These are phyloP conservation scores for Trichoderma citrinoviride DNA, from an alignment of 2,329 filamentous ascomycete genomes.

Conservation along the genomic window DNA sequence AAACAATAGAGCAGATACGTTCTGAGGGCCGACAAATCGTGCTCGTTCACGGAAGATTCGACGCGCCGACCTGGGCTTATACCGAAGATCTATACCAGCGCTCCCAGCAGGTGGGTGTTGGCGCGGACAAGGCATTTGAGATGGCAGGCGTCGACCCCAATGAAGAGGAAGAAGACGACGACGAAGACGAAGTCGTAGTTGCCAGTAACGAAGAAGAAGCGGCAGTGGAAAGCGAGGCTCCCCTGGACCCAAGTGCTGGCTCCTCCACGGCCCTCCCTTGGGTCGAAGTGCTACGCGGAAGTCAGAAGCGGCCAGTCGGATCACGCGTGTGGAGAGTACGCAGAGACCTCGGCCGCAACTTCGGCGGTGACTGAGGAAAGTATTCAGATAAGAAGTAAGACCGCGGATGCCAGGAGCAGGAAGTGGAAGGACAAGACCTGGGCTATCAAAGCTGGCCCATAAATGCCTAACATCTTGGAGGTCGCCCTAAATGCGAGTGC, in stretches of 20 bases:
- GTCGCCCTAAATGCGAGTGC: not conserved
- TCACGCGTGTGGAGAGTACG: conserved; percentile 63
- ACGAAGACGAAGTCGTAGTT: conserved; percentile 16
- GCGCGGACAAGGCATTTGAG: conserved; percentile 30
- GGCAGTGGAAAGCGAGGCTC: not conserved
- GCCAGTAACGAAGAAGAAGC: not conserved
- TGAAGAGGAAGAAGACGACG: conserved; percentile 33
- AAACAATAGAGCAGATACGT: conserved; percentile 41
- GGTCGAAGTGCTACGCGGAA: conserved; percentile 57
- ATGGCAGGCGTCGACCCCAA: conserved; percentile 37
- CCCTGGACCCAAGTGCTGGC: conserved; percentile 4
- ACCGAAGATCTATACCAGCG: conserved; percentile 57
- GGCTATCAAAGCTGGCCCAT: not conserved
- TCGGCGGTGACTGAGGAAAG: conserved; percentile 8
- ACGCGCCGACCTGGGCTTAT: conserved; percentile 67
- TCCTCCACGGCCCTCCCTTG: conserved; percentile 44
- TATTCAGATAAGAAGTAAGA: not conserved
- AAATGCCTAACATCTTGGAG: too few species aligned
- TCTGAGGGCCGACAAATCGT: conserved; percentile 51
- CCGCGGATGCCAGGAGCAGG: not conserved
- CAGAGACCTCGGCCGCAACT: conserved; percentile 52
- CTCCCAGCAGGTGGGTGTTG: conserved; percentile 33
- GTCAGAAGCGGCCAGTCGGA: conserved; percentile 55
- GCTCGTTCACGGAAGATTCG: conserved; percentile 66
- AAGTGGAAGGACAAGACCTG: not conserved